These are phyloP conservation scores for Blastocystis sp. DNA, from an alignment of 352 stramenopile species.

Conservation along the genomic window DNA sequence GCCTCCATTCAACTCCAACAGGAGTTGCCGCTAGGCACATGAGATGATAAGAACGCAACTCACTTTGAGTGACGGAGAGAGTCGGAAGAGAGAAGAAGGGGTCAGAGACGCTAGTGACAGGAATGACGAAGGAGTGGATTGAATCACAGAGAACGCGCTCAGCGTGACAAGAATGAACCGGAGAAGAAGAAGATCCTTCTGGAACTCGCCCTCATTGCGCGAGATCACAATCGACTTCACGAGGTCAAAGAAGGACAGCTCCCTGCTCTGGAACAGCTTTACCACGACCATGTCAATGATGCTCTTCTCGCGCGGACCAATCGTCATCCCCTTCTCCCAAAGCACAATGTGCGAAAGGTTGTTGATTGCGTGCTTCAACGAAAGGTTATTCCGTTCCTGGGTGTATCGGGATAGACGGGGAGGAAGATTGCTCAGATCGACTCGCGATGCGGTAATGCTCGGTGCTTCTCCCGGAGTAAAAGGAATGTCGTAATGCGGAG, in stretches of 20 bases:
- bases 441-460: neutral
- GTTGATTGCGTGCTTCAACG: neutral
- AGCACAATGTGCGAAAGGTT: neutral
- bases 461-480: neutral
- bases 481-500: slow-evolving; percentile 26
- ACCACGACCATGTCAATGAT: neutral
- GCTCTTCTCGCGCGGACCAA: neutral
- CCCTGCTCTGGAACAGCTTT: neutral
- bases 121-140: neutral
- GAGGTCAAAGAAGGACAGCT: neutral
- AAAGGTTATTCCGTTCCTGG: neutral
- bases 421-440: slow-evolving; percentile 27
- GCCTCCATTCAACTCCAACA: neutral
- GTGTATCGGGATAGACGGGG: neutral
- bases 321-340: neutral
- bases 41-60: neutral
- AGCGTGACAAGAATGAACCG: neutral
- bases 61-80: neutral
- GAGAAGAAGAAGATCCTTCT: neutral
- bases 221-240: neutral
- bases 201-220: neutral
- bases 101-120: neutral
- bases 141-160: neutral
- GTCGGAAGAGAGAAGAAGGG: neutral
- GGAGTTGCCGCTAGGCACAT: neutral